Evolutionary conservation across 2,329 filamentous ascomycete genomes (phyloP).

Genomic region (Fusarium anguioides): DNA sequence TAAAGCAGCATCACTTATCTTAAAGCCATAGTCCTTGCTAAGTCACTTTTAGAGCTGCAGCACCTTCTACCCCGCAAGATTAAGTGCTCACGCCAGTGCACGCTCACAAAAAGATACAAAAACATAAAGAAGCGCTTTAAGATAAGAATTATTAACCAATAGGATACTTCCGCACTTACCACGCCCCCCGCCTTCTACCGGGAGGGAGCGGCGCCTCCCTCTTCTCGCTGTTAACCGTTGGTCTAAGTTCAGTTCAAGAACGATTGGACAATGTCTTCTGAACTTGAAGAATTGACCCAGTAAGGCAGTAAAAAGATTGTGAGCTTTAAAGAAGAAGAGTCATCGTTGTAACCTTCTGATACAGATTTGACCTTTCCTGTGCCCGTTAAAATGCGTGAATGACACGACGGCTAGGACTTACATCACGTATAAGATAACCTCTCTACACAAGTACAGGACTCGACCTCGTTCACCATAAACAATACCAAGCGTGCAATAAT

Average conservation of each 20-base stretch:
- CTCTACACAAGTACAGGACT: not conserved
- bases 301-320: not conserved
- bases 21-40: slow-evolving; percentile 27
- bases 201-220: slow-evolving; percentile 35
- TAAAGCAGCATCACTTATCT: slow-evolving; percentile 44
- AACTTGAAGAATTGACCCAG: not conserved
- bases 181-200: slow-evolving; percentile 14
- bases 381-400: not conserved
- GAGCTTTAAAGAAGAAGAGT: not conserved
- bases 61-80: slow-evolving; percentile 40
- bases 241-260: slow-evolving; percentile 13
- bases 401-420: not conserved
- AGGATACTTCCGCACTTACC: slow-evolving; percentile 27
- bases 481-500: not conserved
- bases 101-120: slow-evolving; percentile 41
- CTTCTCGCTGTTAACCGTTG: not conserved
- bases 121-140: slow-evolving; percentile 19
- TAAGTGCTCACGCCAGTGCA: slow-evolving; percentile 42
- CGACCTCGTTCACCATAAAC: slow-evolving; percentile 3
- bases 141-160: slow-evolving; percentile 32
- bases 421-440: not conserved
- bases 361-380: not conserved
- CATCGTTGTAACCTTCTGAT: not conserved
- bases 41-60: slow-evolving; percentile 40
- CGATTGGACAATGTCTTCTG: not conserved